phyloP scores from a whole-genome alignment of 1,139 yeast genomes.

The Yamadazyma pseudoaaseri region DNA sequence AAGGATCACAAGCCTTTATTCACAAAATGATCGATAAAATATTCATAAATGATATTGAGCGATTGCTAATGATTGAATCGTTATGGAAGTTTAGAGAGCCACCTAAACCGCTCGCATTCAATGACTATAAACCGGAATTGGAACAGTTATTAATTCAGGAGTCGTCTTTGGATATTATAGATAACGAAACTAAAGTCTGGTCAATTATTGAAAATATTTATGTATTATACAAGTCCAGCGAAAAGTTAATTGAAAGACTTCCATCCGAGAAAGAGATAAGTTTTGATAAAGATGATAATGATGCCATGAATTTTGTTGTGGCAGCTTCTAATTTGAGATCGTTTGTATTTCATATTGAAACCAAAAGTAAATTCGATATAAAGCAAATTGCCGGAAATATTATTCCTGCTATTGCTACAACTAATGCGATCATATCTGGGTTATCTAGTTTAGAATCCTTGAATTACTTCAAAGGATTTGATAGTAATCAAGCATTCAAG shows the following conservation, averaged over 20 bases:
- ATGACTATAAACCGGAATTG: slow-evolving; percentile 16
- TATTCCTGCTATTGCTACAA: slow-evolving; percentile 97
- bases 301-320: slow-evolving; percentile 82
- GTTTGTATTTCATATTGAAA: slow-evolving; percentile 65
- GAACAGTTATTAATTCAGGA: slow-evolving; percentile 12
- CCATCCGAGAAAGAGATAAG: slow-evolving; percentile 46
- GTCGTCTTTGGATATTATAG: slow-evolving; percentile 21
- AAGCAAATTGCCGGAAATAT: slow-evolving; percentile 97
- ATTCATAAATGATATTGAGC: slow-evolving; percentile 69
- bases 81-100: slow-evolving; percentile 72
- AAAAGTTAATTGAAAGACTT: slow-evolving; percentile 51
- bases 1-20: slow-evolving; percentile 30
- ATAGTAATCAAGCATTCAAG: slow-evolving; percentile 16
- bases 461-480: slow-evolving; percentile 40
- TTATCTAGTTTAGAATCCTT: slow-evolving; percentile 74
- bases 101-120: slow-evolving; percentile 61
- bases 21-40: slow-evolving; percentile 50
- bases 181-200: slow-evolving; percentile 66
- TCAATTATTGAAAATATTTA: slow-evolving; percentile 58
- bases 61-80: slow-evolving; percentile 67
- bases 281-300: slow-evolving; percentile 95
- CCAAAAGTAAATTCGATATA: slow-evolving; percentile 79
- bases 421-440: slow-evolving; percentile 94
- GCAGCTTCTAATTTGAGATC: slow-evolving; percentile 87
- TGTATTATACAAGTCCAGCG: slow-evolving; percentile 54